phyloP scores from a whole-genome alignment of 1,284 basidiomycete genomes.

The Sporisorium reilianum region DNA sequence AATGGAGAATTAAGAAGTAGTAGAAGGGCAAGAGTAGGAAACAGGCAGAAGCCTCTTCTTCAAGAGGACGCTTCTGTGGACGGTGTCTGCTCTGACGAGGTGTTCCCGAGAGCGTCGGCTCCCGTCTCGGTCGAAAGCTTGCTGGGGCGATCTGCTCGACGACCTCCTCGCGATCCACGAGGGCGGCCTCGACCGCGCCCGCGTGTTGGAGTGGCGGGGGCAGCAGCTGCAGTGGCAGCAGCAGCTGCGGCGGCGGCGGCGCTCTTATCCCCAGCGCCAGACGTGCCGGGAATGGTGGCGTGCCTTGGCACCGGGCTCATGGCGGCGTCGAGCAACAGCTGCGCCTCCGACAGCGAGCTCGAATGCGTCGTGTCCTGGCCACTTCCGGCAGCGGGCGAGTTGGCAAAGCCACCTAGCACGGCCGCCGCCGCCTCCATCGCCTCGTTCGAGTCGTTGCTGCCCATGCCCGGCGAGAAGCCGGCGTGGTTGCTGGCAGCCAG shows the following conservation, averaged over 20 bases:
- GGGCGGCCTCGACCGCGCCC: slow-evolving; percentile 43
- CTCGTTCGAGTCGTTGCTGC: slow-evolving; percentile 52
- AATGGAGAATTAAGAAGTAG: not conserved
- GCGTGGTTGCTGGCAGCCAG: slow-evolving; percentile 51
- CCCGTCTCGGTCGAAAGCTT: slow-evolving; percentile 27
- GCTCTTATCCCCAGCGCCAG: slow-evolving; percentile 7
- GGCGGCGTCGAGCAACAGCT: slow-evolving; percentile 51
- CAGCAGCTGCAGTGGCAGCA: not conserved
- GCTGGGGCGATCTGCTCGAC: slow-evolving; percentile 20
- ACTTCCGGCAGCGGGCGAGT: slow-evolving; percentile 17
- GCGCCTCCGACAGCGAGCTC: slow-evolving; percentile 50
- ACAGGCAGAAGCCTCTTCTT: not conserved
- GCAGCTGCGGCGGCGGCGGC: too few species aligned
- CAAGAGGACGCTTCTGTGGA: slow-evolving; percentile 29
- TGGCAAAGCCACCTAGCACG: slow-evolving; percentile 51
- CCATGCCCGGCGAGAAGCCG: slow-evolving; percentile 47
- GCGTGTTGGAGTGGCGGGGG: slow-evolving; percentile 5
- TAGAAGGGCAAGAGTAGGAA: not conserved
- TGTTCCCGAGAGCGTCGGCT: slow-evolving; percentile 17
- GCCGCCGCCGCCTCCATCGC: slow-evolving; percentile 53
- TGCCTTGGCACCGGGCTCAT: slow-evolving; percentile 52
- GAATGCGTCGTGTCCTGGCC: slow-evolving; percentile 23
- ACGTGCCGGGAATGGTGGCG: slow-evolving; percentile 32
- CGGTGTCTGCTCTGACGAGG: slow-evolving; percentile 16
- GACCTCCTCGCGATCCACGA: slow-evolving; percentile 39